Conservation (phyloP, 1,284 basidiomycete species). For the Irpex sp. region DNA sequence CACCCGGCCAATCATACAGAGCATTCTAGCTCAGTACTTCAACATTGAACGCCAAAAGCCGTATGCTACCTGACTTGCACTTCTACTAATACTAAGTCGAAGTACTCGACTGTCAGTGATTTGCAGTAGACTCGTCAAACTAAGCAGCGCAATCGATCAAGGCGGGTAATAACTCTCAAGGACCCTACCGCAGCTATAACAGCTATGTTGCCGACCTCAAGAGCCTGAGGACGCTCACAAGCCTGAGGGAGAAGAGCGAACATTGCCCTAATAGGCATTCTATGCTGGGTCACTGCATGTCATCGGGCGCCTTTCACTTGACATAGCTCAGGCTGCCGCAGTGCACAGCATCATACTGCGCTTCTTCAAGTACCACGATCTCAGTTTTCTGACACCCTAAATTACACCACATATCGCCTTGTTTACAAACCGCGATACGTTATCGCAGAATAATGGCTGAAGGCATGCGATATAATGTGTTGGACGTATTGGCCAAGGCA, state of each 20-base stretch:
- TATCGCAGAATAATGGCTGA: neutral
- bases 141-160: too few species aligned
- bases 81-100: neutral
- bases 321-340: neutral
- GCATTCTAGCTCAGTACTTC: neutral
- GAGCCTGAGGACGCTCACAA: too few species aligned
- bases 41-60: neutral
- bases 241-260: too few species aligned
- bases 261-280: neutral
- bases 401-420: neutral
- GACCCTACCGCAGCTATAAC: too few species aligned
- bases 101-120: neutral
- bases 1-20: neutral
- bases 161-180: too few species aligned
- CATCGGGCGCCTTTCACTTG: neutral
- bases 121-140: too few species aligned
- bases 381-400: neutral
- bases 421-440: neutral
- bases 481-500: slow-evolving; percentile 12
- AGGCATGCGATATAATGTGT: slow-evolving; percentile 9
- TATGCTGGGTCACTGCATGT: neutral
- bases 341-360: neutral
- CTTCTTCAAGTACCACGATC: neutral
- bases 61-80: neutral
- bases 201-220: neutral